A percentile compares a stretch with the other conserved stretches of the same genome.
Conservation (phyloP, 1,139 yeast species). For the Candida gigantensis region DNA sequence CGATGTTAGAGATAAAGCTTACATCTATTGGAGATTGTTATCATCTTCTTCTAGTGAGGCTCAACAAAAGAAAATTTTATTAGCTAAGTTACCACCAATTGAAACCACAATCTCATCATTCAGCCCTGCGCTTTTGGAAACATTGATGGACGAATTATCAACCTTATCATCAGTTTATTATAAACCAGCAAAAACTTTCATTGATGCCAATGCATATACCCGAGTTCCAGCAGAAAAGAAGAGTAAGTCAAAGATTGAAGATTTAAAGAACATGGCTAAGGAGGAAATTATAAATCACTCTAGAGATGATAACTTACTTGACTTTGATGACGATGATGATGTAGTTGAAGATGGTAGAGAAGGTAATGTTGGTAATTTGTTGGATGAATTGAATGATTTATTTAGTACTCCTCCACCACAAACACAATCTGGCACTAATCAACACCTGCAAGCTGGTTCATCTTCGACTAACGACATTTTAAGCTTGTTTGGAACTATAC, state of each 20-base stretch:
- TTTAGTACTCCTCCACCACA: slow-evolving; percentile 43
- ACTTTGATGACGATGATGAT: slow-evolving; percentile 68
- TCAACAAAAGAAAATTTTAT: slow-evolving; percentile 51
- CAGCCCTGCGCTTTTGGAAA: slow-evolving; percentile 67
- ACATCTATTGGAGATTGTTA: slow-evolving; percentile 88
- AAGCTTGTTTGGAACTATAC: slow-evolving; percentile 37
- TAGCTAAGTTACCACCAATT: slow-evolving; percentile 69
- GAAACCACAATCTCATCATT: slow-evolving; percentile 71
- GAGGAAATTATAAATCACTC: slow-evolving; percentile 68
- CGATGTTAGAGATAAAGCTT: slow-evolving; percentile 93
- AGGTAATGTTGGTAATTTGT: slow-evolving; percentile 29
- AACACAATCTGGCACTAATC: slow-evolving; percentile 6
- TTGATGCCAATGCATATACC: slow-evolving; percentile 43
- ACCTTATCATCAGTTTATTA: slow-evolving; percentile 89
- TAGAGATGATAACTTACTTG: slow-evolving; percentile 81
- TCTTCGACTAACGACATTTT: slow-evolving; percentile 43
- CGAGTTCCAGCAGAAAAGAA: slow-evolving; percentile 24
- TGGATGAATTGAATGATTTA: slow-evolving; percentile 71
- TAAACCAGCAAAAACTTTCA: slow-evolving; percentile 73
- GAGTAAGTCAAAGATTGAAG: slow-evolving; percentile 51
- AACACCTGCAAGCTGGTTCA: slow-evolving; percentile 5
- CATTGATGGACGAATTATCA: slow-evolving; percentile 72
- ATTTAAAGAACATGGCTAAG: slow-evolving; percentile 74
- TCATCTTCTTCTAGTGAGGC: slow-evolving; percentile 54
- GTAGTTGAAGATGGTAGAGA: slow-evolving; percentile 23